Evolutionary conservation across 106 monocot species (phyloP).

Genomic region (Dactylorhiza incarnata): DNA sequence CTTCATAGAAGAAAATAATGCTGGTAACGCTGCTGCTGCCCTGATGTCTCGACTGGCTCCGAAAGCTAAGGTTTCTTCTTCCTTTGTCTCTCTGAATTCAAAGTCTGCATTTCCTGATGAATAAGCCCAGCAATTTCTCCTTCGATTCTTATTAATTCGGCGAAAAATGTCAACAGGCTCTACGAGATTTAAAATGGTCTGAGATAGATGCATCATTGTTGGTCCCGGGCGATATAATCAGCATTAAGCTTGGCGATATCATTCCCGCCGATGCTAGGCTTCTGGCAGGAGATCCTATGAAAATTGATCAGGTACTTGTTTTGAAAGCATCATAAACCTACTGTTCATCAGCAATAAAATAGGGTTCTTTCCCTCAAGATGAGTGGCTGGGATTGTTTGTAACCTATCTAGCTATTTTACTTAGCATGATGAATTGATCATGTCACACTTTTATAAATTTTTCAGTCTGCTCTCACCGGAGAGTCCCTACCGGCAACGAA

Average conservation of each 20-base stretch:
- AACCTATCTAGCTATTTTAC: not conserved
- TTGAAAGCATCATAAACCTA: not conserved
- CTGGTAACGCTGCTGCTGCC: constrained; percentile 55
- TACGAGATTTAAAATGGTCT: constrained; percentile 38
- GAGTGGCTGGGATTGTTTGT: not conserved
- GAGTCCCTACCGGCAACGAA: constrained; percentile 49
- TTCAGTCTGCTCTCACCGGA: constrained; percentile 51
- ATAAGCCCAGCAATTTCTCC: not conserved
- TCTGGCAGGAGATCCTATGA: constrained; percentile 48
- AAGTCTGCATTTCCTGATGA: not conserved
- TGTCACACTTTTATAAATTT: not conserved
- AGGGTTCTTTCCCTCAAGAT: not conserved
- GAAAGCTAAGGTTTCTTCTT: constrained; percentile 35
- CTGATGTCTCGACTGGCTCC: constrained; percentile 52
- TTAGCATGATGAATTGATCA: not conserved
- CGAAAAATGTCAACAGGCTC: constrained; percentile 18
- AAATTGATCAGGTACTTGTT: constrained; percentile 48
- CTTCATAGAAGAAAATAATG: constrained; percentile 55
- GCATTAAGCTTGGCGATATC: constrained; percentile 55
- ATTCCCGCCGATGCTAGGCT: constrained; percentile 58
- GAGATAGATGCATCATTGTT: constrained; percentile 44
- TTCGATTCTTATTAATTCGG: not conserved
- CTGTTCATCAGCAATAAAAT: not conserved
- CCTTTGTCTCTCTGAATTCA: not conserved
- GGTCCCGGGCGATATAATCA: constrained; percentile 50